These are phyloP conservation scores for Tuber calosporum DNA, from an alignment of 495 filamentous ascomycete species.

Conservation along the genomic window DNA sequence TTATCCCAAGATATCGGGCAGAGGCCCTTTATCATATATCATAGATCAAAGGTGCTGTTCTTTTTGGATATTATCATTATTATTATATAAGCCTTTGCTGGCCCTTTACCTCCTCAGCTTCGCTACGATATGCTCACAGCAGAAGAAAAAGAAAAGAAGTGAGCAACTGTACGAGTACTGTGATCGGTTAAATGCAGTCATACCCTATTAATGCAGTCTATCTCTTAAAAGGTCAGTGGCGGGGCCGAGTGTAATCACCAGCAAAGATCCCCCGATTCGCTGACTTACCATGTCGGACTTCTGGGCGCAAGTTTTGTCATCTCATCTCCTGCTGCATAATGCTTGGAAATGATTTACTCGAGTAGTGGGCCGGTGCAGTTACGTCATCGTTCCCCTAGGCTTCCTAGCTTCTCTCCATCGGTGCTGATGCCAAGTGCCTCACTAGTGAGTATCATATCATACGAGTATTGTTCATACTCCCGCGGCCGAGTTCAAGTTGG, in stretches of 20 bases:
- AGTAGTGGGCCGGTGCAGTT: not conserved
- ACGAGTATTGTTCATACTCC: no score
- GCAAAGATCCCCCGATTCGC: not conserved
- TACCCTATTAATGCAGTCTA: not conserved
- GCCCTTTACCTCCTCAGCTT: no score
- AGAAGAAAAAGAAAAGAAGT: not conserved
- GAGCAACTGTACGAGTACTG: not conserved
- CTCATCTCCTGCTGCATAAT: not conserved
- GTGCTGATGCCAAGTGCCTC: not conserved
- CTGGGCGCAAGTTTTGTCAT: not conserved
- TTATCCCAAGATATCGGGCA: not conserved
- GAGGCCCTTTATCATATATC: no score
- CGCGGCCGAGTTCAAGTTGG: no score
- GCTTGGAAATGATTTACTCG: not conserved
- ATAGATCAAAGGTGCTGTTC: no score
- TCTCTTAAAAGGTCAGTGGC: not conserved
- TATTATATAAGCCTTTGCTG: no score
- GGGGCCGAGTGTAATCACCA: not conserved
- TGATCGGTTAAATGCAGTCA: not conserved
- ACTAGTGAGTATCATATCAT: no score
- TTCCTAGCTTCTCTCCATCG: not conserved
- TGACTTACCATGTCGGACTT: not conserved
- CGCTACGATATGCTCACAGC: not conserved
- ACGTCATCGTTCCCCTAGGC: not conserved
- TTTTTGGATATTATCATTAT: not conserved